Base-by-base conservation (phyloP, 768 basidiomycete genomes). In the Phaffia tasmanica region DNA sequence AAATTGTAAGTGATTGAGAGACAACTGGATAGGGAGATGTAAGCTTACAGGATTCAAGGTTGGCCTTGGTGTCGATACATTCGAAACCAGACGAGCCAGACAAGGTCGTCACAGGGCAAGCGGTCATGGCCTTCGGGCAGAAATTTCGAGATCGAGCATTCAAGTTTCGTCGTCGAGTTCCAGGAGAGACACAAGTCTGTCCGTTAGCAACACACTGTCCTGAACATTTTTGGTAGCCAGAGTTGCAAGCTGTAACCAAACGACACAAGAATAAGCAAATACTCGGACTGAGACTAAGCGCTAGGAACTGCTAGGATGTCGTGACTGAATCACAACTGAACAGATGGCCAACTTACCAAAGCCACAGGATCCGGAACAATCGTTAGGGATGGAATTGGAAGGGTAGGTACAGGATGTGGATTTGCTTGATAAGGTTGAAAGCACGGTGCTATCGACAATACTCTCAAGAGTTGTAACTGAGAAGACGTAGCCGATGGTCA, bases 31-130 rank as follows among this genome's bases (percentile, higher is more conserved):
- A 59, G 25, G 35, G 5, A 25, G 46, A 57, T 8, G 32, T 11
- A 11, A 61, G 69, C 71, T 64, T 27, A 72, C 72, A 75, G 32
- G 71, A 73, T 55, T 72, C 73, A n/a, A 72, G 61, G 62, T 72
- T 69, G 11, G 53, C 32, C 8, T 56, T 32, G 21, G 66, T 69
- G 68, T 75, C 71, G 47, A 74, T 57, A 58, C 74, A 75, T 56
- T 72, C 72, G 57, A 70, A 70, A 9, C 62, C 66, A 48, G 53
- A 62, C 9, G 65, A 56, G 3, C 55, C 51, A 0, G 19, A 51
- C 46, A 50, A 30, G 21, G 61, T 62, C 27, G 19, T 51, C 35
- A 51, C 11, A 25, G 48, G 19, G 50, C 35, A 32, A 19, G 50
- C 29, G 32, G 27, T 47, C 16, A n/a, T 46, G 27, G n/a, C 50